Evolutionary conservation across 169 alveolate genomes (phyloP).

Genomic region (Amoebophrya sp.): DNA sequence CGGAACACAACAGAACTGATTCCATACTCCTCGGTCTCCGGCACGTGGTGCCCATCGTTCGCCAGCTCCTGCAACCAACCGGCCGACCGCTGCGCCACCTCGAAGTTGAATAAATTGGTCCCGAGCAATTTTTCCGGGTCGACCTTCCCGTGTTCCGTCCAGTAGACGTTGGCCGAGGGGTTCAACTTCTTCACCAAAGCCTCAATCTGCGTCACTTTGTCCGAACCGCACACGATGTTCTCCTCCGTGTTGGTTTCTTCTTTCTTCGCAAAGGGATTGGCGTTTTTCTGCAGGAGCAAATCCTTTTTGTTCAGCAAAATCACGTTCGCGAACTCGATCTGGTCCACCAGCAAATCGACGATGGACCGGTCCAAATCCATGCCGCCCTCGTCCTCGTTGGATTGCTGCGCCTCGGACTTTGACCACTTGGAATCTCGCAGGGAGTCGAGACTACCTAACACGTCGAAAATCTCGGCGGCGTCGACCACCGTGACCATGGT

Average conservation of each 20-base stretch:
- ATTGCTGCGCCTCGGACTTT: not conserved
- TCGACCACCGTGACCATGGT: constrained; percentile 24
- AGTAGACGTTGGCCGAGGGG: not conserved
- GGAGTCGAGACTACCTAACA: not conserved
- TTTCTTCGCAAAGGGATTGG: not conserved
- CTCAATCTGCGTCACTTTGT: not conserved
- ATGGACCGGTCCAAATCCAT: not conserved
- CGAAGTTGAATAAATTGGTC: not conserved
- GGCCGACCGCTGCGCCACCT: not conserved
- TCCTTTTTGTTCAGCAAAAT: not conserved
- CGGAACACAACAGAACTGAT: not conserved
- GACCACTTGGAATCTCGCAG: not conserved
- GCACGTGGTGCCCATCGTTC: not conserved
- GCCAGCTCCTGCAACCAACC: not conserved
- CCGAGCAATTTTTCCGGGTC: not conserved
- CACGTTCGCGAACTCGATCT: constrained; percentile 7
- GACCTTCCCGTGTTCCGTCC: constrained; percentile 1
- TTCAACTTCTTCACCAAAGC: not conserved
- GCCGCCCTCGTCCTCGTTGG: not conserved
- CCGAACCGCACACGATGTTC: not conserved
- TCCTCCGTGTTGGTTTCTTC: not conserved
- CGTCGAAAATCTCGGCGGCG: not conserved
- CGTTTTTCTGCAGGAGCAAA: not conserved
- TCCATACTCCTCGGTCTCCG: constrained; percentile 15
- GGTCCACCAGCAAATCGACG: constrained; percentile 12